Evolutionary conservation across 257 asterid species (phyloP), one percentile per base, ranked within the genome.

Genomic region (Knoxia roxburghii): DNA sequence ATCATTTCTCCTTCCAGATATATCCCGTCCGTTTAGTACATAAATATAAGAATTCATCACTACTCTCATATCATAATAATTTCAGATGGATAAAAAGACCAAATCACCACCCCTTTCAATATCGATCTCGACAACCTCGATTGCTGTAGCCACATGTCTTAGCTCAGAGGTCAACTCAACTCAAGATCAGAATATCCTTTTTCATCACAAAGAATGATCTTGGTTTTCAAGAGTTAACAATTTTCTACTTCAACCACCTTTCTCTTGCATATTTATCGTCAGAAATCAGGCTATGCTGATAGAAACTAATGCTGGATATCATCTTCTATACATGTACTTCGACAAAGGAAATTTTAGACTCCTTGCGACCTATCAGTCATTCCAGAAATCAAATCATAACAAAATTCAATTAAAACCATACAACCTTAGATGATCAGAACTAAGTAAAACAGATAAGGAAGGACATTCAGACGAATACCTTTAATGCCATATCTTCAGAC

Each of bases 301-400:
- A 40, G 24, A 24, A 66, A 56, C 72, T 39, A 59, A 51, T 60
- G 57, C 72, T 33, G 71, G 51, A 52, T 55, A 21, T 73, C 77
- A 85, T 74, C 79, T 70, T 84, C 95, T 84, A 69, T 84, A 93
- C 76, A 90, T 72, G 82, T 94, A 94, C 78, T 84, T 94, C 40
- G 97, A 82, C 56, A 88, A 77, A 69, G 99, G 97, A 79, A 94
- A 90, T 67, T 87, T 82, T 62, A 94, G 84, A 75, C 95, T 94
- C 80, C 87, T 85, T 61, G 97, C 96, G 0, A 90, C 91, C 99
- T 94, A 85, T 53, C 77, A 71, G 58, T 40, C 53, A 82, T 48
- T 51, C 43, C 75, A 58, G 68, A 60, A 72, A 73, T 61, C 74
- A 54, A 32, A 55, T 50, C 68, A 78, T 63, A 60, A 51, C 20